These are phyloP conservation scores for Colletotrichum musicola DNA, from an alignment of 2,329 filamentous ascomycete genomes.

Conservation along the genomic window DNA sequence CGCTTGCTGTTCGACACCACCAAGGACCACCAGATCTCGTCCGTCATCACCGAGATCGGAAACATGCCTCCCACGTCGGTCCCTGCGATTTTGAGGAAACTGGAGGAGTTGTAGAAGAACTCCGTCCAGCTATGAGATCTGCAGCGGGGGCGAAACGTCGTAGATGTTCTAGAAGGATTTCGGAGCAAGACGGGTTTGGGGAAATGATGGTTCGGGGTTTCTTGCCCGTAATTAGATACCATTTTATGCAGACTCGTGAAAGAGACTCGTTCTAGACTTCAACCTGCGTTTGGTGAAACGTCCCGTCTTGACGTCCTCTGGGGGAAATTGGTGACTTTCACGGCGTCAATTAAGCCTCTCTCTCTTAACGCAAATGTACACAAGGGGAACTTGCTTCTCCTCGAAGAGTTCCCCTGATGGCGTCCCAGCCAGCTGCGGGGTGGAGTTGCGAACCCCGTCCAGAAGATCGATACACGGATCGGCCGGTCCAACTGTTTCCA, in stretches of 20 bases:
- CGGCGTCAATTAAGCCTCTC: slow-evolving; percentile 33
- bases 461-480: background rate
- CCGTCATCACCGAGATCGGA: slow-evolving; percentile 92
- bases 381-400: slow-evolving; percentile 14
- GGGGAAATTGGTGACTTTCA: slow-evolving; percentile 11
- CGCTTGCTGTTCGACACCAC: slow-evolving; percentile 92
- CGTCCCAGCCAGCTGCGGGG: slow-evolving; percentile 1
- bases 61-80: slow-evolving; percentile 88
- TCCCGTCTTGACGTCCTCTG: background rate
- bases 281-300: background rate
- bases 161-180: background rate
- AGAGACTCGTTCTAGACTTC: slow-evolving; percentile 12
- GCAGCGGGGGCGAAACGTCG: background rate
- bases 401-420: background rate
- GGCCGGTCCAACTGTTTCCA: background rate
- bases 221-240: slow-evolving; percentile 34
- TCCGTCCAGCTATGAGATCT: background rate
- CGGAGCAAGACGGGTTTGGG: background rate
- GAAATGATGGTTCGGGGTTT: background rate
- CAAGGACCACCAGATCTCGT: slow-evolving; percentile 85
- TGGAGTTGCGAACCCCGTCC: background rate
- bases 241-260: slow-evolving; percentile 12
- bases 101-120: slow-evolving; percentile 64
- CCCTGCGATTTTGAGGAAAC: slow-evolving; percentile 70
- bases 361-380: slow-evolving; percentile 25